Conservation (phyloP, 129 eudicot species). For the Dittrichia graveolens region DNA sequence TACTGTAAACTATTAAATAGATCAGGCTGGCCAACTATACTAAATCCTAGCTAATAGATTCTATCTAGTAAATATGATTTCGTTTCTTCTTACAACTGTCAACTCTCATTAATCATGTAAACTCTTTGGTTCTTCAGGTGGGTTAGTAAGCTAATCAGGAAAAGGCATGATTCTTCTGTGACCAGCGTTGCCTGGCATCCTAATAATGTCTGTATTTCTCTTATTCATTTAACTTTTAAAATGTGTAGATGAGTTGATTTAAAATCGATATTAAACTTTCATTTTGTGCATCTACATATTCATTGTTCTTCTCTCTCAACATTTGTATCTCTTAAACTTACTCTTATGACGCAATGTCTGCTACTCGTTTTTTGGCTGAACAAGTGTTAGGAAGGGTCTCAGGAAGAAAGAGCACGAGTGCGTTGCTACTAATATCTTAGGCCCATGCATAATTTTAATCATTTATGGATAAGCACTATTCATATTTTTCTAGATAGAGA, state of each 20-base stretch:
- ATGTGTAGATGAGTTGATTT: neutral
- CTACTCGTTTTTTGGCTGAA: neutral
- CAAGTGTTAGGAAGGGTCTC: no score
- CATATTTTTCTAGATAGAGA: no score
- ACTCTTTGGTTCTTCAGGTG: slow-evolving; percentile 62
- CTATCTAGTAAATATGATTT: neutral
- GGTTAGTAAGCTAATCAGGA: slow-evolving; percentile 98
- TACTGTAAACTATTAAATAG: no score
- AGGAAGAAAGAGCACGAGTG: no score
- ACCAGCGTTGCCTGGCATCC: slow-evolving; percentile 99
- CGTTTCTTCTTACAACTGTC: slow-evolving; percentile 14
- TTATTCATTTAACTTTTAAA: slow-evolving; percentile 14
- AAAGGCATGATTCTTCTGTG: slow-evolving; percentile 92
- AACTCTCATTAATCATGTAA: slow-evolving; percentile 16
- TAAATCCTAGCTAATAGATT: no score
- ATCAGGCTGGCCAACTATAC: no score
- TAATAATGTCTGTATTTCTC: slow-evolving; percentile 61
- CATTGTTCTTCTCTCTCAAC: slow-evolving; percentile 7
- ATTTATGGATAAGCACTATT: no score
- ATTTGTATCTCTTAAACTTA: slow-evolving; percentile 18
- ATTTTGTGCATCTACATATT: slow-evolving; percentile 3
- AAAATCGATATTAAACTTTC: slow-evolving; percentile 14
- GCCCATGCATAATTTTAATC: no score
- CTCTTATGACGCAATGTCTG: slow-evolving; percentile 20
- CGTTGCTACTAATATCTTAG: no score